A percentile compares a stretch with the other conserved stretches of the same genome.
phyloP scores from a whole-genome alignment of 1,139 yeast species.

The Yamadazyma oceani region DNA sequence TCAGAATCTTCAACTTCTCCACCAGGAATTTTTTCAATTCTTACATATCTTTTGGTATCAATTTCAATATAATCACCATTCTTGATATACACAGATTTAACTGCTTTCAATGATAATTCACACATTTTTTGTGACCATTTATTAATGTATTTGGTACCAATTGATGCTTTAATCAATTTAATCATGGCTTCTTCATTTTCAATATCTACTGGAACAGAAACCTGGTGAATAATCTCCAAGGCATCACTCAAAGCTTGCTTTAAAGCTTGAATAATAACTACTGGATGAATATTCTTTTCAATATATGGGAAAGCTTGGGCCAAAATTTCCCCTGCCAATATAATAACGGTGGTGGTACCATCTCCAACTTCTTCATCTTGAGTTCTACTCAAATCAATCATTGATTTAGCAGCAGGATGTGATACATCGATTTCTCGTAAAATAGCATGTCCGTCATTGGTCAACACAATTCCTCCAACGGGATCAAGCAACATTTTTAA shows the following conservation, averaged over 20 bases:
- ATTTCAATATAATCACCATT: constrained; percentile 77
- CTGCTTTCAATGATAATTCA: constrained; percentile 81
- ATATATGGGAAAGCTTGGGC: constrained; percentile 94
- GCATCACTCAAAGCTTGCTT: constrained; percentile 92
- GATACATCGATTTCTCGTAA: constrained; percentile 87
- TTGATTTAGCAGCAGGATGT: constrained; percentile 98
- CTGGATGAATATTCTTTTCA: constrained; percentile 96
- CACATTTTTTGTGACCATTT: constrained; percentile 96
- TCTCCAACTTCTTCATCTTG: constrained; percentile 99
- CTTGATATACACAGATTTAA: constrained; percentile 73
- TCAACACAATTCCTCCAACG: constrained; percentile 96
- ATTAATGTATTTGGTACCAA: constrained; percentile 92
- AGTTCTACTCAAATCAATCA: constrained; percentile 95
- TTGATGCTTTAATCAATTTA: constrained; percentile 82
- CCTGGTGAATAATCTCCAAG: constrained; percentile 78
- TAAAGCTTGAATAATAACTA: constrained; percentile 89
- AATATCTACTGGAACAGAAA: constrained; percentile 82
- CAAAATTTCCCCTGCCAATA: constrained; percentile 91
- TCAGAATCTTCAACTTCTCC: constrained; percentile 90
- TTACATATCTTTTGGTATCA: constrained; percentile 88
- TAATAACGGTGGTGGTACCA: constrained; percentile 95
- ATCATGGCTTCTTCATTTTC: constrained; percentile 85
- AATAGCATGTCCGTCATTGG: constrained; percentile 97
- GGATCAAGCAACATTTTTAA: constrained; percentile 97
- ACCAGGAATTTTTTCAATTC: constrained; percentile 96